Evolutionary conservation across 1,139 yeast species (phyloP).

Genomic region (Pichia kudriavzevii): DNA sequence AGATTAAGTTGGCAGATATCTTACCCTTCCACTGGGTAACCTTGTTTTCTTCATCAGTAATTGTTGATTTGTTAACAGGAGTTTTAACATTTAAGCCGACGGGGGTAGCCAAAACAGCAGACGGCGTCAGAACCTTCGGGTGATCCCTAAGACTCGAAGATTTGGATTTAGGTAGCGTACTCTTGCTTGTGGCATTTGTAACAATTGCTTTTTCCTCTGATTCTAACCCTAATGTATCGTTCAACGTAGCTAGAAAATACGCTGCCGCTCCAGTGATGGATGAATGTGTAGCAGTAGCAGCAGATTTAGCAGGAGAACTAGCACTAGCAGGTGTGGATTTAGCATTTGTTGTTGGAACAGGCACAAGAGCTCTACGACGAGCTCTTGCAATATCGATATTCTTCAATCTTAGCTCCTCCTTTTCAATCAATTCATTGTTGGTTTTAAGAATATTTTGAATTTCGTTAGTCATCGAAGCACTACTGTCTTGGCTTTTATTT

Average conservation of each 20-base stretch:
- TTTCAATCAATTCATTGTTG: constrained; percentile 22
- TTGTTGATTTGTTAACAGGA: constrained; percentile 21
- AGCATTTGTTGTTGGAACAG: constrained; percentile 21
- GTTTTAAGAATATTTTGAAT: constrained; percentile 25
- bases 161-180: background rate
- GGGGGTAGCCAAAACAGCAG: constrained; percentile 35
- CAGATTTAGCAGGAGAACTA: background rate
- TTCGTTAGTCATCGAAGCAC: constrained; percentile 22
- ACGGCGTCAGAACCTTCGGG: constrained; percentile 24
- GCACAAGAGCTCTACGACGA: constrained; percentile 35
- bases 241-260: constrained; percentile 45
- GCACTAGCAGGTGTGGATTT: constrained; percentile 1
- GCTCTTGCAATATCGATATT: constrained; percentile 26
- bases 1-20: constrained; percentile 38
- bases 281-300: background rate
- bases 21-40: constrained; percentile 36
- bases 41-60: constrained; percentile 11
- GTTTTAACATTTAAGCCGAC: constrained; percentile 30
- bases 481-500: background rate
- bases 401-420: constrained; percentile 23
- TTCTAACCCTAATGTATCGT: constrained; percentile 43
- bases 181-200: constrained; percentile 11
- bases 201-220: constrained; percentile 28
- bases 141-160: constrained; percentile 5
- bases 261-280: constrained; percentile 35